Evolutionary conservation across 164 flowering plant genomes (phyloP).

Genomic region (Vitis rotundifolia): DNA sequence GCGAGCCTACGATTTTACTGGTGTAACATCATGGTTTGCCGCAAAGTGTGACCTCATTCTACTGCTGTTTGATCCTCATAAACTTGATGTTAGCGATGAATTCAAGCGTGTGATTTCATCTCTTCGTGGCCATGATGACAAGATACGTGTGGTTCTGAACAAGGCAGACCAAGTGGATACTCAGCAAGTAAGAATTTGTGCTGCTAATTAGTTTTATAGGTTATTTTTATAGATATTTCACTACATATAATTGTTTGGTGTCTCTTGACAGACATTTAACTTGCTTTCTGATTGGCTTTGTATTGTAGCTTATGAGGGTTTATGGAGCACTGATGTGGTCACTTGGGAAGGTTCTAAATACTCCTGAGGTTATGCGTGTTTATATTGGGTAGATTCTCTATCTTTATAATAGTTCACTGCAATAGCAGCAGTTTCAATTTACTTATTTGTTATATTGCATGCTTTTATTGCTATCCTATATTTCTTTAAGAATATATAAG

Average conservation of each 20-base stretch:
- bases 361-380: slow-evolving; percentile 76
- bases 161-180: slow-evolving; percentile 99
- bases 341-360: slow-evolving; percentile 73
- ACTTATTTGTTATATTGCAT: no score
- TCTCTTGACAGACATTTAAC: neutral
- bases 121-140: slow-evolving; percentile 94
- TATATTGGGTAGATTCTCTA: slow-evolving; percentile 59
- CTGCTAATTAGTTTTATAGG: neutral
- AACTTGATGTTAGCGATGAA: slow-evolving; percentile 94
- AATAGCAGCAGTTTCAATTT: no score
- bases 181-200: slow-evolving; percentile 65
- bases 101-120: slow-evolving; percentile 95
- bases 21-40: slow-evolving; percentile 99
- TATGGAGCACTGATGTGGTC: slow-evolving; percentile 89
- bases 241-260: neutral
- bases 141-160: slow-evolving; percentile 94
- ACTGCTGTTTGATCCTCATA: slow-evolving; percentile 95
- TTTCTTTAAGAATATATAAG: no score
- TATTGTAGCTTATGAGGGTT: slow-evolving; percentile 72
- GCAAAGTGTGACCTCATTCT: slow-evolving; percentile 92
- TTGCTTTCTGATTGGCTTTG: neutral
- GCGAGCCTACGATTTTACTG: slow-evolving; percentile 94
- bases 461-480: no score
- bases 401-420: no score
- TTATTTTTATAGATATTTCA: neutral